Conservation (phyloP, 2,329 filamentous ascomycete genomes). For the Ophiostoma sp. region DNA sequence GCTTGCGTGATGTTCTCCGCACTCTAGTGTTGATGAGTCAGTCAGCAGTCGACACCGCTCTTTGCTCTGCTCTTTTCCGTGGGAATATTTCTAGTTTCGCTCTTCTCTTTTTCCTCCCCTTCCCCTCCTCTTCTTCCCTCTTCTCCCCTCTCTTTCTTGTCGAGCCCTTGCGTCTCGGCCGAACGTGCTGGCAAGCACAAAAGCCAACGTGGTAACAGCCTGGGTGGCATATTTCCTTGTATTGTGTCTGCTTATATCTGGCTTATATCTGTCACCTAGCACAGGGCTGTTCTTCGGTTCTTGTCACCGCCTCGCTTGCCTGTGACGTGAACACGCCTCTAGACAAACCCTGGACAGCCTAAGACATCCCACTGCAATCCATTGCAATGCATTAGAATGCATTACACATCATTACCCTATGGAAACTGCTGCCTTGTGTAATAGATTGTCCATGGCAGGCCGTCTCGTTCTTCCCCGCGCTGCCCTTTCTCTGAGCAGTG, state of each 20-base stretch:
- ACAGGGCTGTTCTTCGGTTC: too few relatives aligned
- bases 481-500: background rate
- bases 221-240: too few relatives aligned
- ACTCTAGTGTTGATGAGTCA: background rate
- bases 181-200: too few relatives aligned
- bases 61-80: background rate
- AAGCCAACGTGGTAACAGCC: too few relatives aligned
- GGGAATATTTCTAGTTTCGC: background rate
- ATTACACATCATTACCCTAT: background rate
- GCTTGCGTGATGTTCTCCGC: conserved; percentile 8
- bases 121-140: background rate
- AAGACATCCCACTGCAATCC: too few relatives aligned
- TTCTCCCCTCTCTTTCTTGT: background rate
- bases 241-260: too few relatives aligned
- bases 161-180: background rate
- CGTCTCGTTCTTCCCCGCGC: background rate
- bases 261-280: too few relatives aligned
- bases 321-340: too few relatives aligned
- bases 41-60: background rate
- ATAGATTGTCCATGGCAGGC: background rate
- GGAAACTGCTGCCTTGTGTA: background rate
- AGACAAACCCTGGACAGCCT: too few relatives aligned
- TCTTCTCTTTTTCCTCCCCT: background rate
- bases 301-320: too few relatives aligned
- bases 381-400: background rate